phyloP scores from a whole-genome alignment of 352 stramenopile genomes.

The Phytopythium litorale region DNA sequence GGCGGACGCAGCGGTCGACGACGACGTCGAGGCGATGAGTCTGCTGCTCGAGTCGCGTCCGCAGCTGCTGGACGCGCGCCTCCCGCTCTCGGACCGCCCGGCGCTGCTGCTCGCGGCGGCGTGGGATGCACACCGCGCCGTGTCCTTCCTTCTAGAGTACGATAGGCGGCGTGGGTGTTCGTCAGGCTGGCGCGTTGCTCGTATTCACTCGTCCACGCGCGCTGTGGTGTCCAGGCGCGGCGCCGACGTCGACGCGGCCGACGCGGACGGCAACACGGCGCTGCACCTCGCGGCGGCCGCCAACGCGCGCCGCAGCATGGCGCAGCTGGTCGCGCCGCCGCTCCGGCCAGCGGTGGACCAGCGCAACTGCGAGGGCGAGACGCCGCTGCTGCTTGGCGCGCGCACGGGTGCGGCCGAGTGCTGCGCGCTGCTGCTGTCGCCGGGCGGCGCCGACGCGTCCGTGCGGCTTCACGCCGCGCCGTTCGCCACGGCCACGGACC shows the following conservation, averaged over 20 bases:
- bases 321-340: conserved; percentile 1
- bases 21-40: background rate
- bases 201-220: background rate
- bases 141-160: conserved; percentile 10
- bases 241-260: conserved; percentile 4
- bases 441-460: conserved; percentile 7
- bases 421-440: conserved; percentile 8
- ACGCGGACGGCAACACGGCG: conserved; percentile 11
- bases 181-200: background rate
- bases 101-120: conserved; percentile 16
- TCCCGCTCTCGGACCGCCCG: conserved; percentile 7
- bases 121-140: conserved; percentile 8
- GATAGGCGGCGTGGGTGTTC: background rate
- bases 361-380: conserved; percentile 11
- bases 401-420: conserved; percentile 6
- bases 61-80: conserved; percentile 4
- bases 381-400: conserved; percentile 12
- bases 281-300: conserved; percentile 12
- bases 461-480: conserved; percentile 7
- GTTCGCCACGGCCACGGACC: conserved; percentile 13
- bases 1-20: background rate
- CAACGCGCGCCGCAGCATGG: conserved; percentile 6
- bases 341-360: conserved; percentile 2
- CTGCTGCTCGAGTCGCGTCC: background rate
- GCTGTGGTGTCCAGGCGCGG: conserved; percentile 1